phyloP scores from a whole-genome alignment of 768 basidiomycete species.

The Dentipellis fragilis region DNA sequence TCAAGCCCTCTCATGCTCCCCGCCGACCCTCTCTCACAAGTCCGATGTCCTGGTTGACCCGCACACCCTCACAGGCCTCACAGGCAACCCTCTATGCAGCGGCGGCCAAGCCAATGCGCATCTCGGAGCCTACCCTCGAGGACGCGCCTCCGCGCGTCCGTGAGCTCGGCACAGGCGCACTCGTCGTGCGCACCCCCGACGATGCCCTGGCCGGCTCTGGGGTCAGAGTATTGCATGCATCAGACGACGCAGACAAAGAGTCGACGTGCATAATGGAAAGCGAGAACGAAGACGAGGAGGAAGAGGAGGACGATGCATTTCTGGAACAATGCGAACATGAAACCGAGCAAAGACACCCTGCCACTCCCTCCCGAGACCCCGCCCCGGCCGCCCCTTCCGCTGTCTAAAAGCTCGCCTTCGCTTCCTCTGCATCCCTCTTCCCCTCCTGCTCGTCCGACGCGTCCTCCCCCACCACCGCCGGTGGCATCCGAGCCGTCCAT shows the following conservation, averaged over 20 bases:
- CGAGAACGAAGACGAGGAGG: not conserved
- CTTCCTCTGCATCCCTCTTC: conserved; percentile 17
- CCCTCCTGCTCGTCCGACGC: conserved; percentile 22
- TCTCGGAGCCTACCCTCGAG: conserved; percentile 34
- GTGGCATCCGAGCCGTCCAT: conserved; percentile 11
- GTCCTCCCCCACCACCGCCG: conserved; percentile 21
- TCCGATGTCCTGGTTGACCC: conserved; percentile 33
- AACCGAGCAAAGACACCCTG: not conserved
- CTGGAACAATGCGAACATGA: not conserved
- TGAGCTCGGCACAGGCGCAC: conserved; percentile 60
- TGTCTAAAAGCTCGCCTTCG: conserved; percentile 13
- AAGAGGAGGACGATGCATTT: not conserved
- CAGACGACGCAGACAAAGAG: not conserved
- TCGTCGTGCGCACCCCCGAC: conserved; percentile 68
- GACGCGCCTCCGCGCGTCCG: conserved; percentile 31
- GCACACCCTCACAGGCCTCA: conserved; percentile 25
- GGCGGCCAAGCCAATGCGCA: conserved; percentile 29
- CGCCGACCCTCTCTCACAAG: conserved; percentile 28
- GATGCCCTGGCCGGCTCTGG: conserved; percentile 48
- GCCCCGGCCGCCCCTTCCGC: conserved; percentile 17
- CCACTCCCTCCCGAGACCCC: conserved; percentile 17
- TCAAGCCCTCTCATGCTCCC: conserved; percentile 18
- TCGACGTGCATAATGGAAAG: not conserved
- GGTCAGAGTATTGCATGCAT: conserved; percentile 3
- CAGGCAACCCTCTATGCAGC: conserved; percentile 16